Evolutionary conservation across 352 stramenopile species (phyloP).

Genomic region (Aphanomyces invadans): DNA sequence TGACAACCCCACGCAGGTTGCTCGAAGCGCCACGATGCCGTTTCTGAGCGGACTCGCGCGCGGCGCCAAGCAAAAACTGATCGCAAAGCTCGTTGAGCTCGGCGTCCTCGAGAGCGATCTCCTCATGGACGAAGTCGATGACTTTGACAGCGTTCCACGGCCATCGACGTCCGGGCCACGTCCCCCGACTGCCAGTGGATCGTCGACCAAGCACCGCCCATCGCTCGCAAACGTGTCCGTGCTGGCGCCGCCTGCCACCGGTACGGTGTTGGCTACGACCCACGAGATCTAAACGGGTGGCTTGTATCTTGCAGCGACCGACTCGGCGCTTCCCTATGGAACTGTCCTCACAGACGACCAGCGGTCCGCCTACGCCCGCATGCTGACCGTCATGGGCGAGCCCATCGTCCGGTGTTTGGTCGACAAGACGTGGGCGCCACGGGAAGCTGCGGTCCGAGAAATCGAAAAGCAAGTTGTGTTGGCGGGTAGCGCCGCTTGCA

Average conservation of each 20-base stretch:
- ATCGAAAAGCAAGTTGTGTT: conserved; percentile 59
- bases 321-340: conserved; percentile 50
- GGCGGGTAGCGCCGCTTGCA: conserved; percentile 19
- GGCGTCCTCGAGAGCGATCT: conserved; percentile 65
- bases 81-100: conserved; percentile 66
- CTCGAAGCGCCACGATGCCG: conserved; percentile 51
- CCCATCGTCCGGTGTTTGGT: conserved; percentile 65
- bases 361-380: conserved; percentile 35
- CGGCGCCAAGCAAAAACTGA: conserved; percentile 64
- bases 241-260: neutral
- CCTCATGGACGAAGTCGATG: conserved; percentile 78
- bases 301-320: conserved; percentile 27
- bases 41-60: conserved; percentile 60
- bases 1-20: conserved; percentile 30
- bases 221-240: conserved; percentile 47
- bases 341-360: conserved; percentile 58
- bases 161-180: conserved; percentile 53
- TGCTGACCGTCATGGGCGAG: conserved; percentile 60
- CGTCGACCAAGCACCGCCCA: conserved; percentile 69
- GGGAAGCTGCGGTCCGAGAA: conserved; percentile 63
- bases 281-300: neutral
- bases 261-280: neutral
- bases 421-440: conserved; percentile 71
- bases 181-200: conserved; percentile 59
- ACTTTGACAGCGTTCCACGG: conserved; percentile 52